Evolutionary conservation across 164 flowering plant species (phyloP).

Genomic region (Hamamelis virginiana): DNA sequence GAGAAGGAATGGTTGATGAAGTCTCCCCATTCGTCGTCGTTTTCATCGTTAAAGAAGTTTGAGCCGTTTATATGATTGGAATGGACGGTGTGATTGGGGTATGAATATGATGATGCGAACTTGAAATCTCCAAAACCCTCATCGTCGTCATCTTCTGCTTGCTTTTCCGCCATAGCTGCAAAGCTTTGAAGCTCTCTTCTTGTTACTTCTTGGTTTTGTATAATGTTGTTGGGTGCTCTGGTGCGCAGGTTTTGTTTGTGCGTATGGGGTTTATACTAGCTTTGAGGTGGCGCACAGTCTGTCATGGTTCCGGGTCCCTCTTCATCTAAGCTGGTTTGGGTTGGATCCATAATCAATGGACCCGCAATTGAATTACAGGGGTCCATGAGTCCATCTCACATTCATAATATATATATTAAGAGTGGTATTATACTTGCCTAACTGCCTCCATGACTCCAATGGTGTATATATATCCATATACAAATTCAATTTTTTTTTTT

Average conservation of each 20-base stretch:
- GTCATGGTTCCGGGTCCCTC: too few species aligned
- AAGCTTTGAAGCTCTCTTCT: background rate
- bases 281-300: too few species aligned
- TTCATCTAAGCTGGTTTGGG: too few species aligned
- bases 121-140: conserved; percentile 74
- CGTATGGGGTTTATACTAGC: too few species aligned
- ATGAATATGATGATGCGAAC: conserved; percentile 35
- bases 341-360: too few species aligned
- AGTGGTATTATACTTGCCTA: too few species aligned
- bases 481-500: too few species aligned
- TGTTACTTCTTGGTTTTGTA: background rate
- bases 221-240: conserved; percentile 1
- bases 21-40: conserved; percentile 76
- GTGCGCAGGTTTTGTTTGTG: background rate
- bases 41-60: conserved; percentile 6
- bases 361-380: too few species aligned
- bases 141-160: conserved; percentile 49
- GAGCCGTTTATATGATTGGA: conserved; percentile 14
- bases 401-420: too few species aligned
- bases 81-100: conserved; percentile 2
- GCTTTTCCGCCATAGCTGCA: conserved; percentile 43
- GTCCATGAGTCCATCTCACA: too few species aligned
- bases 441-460: too few species aligned
- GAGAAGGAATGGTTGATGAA: conserved; percentile 38
- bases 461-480: too few species aligned